Evolutionary conservation across 208 protist species (phyloP), one percentile per base, ranked within the genome.

Genomic region (Leishmania guyanensis): DNA sequence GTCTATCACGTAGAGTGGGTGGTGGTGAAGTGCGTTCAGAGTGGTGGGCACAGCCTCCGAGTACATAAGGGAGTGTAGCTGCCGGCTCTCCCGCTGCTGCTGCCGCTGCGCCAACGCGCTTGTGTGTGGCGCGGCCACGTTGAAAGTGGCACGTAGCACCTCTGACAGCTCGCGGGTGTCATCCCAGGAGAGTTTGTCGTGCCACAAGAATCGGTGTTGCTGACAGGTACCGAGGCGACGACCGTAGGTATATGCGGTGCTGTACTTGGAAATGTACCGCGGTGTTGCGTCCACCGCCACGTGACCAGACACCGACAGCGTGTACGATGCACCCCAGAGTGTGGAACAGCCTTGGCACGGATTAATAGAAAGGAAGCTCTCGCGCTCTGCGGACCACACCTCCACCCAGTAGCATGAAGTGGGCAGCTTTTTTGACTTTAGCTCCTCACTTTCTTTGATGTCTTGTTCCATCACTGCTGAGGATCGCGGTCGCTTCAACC

Each of bases 1-100:
- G 80, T 98, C 95, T 43, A 96, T 90, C 71, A 97, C 92, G 81
- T 96, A 98, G 36, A 98, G 92, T 5, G 95, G 95, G 86, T 98
- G 93, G 20, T 78, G 82, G 39, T 92, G 87, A 20, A 98, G 82
- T 12, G 87, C 90, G 26, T 85, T 90, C 54, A 98, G 78, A 16
- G 93, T 96, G 36, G 90, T 96, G 56, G 95, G 95, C 60, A 98
- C 87, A 26, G 91, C 82, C 83, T 98, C 95, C 0, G 91, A 91
- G 83, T 95, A 98, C 36, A 72, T 87, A 50, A 98, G 90, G 0
- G 87, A 91, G 78, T 95, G 86, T 58, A 98, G 81, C 80, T 97
- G 95, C 51, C 89, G 87, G 8, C 58, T 60, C 65, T 98, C 95
- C 17, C 93, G 88, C 78, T 46, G 70, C 16, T 86, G 79, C 66